Evolutionary conservation across 164 flowering plant genomes (phyloP), one percentile per base, ranked within the genome.

Genomic region (Buxus sempervirens): DNA sequence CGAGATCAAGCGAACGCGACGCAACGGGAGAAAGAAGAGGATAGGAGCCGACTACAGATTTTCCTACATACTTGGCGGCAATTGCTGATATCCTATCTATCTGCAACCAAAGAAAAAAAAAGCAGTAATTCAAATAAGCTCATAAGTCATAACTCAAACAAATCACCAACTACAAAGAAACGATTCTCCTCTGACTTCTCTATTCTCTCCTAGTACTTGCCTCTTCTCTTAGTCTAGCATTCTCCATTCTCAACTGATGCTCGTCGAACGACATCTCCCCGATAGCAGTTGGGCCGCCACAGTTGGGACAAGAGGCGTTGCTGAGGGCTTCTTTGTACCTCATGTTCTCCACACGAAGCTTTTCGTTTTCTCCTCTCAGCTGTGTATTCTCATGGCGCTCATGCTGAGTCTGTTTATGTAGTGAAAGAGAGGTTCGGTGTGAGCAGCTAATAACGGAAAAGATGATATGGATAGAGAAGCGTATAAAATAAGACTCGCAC

Each of bases 251-350:
- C 64, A 93, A 70, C 66, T 89, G 91, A 53, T 93, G 98, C 70
- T 93, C 98, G 51, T 93, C 98, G 62, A 85, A 89, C 0, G 97
- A 89, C 97, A 93, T 93, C 76, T 93, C 98, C 3, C 92, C 97
- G 14, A 90, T 75, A 20, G 96, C 82, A 22, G 96, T 85, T 0
- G 97, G 97, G 32, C 94, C 91, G 59, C 98, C 98, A 61, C 98
- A 93, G 70, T 78, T 85, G 16, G 97, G 97, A 70, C 98, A 93
- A 4, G 89, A 71, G 4, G 98, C 87, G 65, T 75, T 85, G 72
- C 76, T 62, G 0, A 93, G 79, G 59, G 93, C 91, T 76, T 90
- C 98, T 70, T 85, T 88, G 78, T 83, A 91, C 74, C 96, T 80
- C 14, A 82, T 88, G 77, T 93, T 90, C 65, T 93, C 98, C 0